Base-by-base conservation (phyloP, 2,329 filamentous ascomycete genomes). In the Raffaelea arxii region DNA sequence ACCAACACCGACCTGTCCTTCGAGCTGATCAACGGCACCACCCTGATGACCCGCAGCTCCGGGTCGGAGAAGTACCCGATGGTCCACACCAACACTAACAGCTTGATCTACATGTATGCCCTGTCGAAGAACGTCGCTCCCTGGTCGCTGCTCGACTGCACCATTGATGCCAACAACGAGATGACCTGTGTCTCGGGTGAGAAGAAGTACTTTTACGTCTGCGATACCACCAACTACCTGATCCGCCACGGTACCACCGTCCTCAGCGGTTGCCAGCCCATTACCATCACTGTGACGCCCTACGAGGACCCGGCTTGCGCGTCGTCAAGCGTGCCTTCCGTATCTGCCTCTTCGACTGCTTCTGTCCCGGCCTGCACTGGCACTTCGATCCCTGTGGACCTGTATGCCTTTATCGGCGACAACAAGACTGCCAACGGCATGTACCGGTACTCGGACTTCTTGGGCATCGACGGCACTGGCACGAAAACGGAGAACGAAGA, bases 51-150 rank as follows among this genome's bases (percentile, higher is more conserved):
- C 16, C 12, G 22, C 36, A 36, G 40, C 10, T 18, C 32, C 19
- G 14, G 43, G 3, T 14, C 44, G n/a, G 32, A 32, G 12, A 40
- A 37, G 12, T 47, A 47, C 44, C 27, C 49, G 9, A 44, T 46
- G 2, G 47, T 52, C 3, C 48, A 50, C 39, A 49, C 35, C 46
- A 55, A 52, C 42, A 47, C 45, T 35, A 54, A 52, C 46, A 53
- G 51, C 10, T 30, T 55, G 6, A 43, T 55, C 7, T 55, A 55
- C 48, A 14, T 51, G 24, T 55, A 55, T 37, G 6, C 35, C 1
- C 19, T 36, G 6, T 27, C 46, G 11, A 38, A 42, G 14, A 43
- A 49, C 18, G n/a, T n/a, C 12, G 37, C 47, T 4, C 16, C 47
- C 3, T 53, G 22, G n/a, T 53, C 51, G 5, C 47, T 47, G 41